These are phyloP conservation scores for Sporisorium reilianum DNA, from an alignment of 1,284 basidiomycete genomes.

Conservation along the genomic window DNA sequence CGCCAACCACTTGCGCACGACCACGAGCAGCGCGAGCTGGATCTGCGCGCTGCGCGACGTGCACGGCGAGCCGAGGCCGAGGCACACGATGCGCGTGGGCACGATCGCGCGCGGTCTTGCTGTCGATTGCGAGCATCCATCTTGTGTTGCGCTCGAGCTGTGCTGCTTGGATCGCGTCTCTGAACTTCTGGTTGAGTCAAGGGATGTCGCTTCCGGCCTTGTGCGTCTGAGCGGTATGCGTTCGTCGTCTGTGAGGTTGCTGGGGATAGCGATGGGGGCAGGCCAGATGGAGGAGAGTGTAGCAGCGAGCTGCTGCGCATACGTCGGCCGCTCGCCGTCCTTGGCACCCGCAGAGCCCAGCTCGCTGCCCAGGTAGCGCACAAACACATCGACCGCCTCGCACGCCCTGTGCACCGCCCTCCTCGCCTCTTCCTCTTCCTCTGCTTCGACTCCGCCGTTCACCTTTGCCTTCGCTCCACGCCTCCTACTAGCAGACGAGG, in stretches of 20 bases:
- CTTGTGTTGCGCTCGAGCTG: no score
- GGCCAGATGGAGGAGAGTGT: no score
- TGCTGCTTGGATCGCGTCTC: no score
- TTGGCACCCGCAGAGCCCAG: not conserved
- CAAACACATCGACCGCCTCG: slow-evolving; percentile 14
- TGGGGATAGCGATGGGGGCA: no score
- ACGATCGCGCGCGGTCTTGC: not conserved
- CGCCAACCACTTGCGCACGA: slow-evolving; percentile 7
- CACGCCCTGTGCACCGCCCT: not conserved
- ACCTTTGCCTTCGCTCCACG: not conserved
- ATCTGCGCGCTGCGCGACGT: slow-evolving; percentile 29
- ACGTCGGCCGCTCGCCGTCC: not conserved
- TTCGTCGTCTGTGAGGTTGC: no score
- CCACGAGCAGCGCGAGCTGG: slow-evolving; percentile 37
- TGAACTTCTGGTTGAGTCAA: no score
- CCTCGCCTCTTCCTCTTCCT: not conserved
- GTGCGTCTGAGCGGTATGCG: no score
- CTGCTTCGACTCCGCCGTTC: no score
- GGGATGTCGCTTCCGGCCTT: no score
- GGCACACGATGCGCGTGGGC: slow-evolving; percentile 22
- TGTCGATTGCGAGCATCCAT: no score
- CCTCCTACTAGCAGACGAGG: no score
- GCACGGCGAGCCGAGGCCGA: slow-evolving; percentile 35
- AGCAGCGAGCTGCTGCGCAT: slow-evolving; percentile 1
- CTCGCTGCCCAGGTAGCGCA: slow-evolving; percentile 9